phyloP scores from a whole-genome alignment of 257 asterid species.

The Cynanchum wilfordii region DNA sequence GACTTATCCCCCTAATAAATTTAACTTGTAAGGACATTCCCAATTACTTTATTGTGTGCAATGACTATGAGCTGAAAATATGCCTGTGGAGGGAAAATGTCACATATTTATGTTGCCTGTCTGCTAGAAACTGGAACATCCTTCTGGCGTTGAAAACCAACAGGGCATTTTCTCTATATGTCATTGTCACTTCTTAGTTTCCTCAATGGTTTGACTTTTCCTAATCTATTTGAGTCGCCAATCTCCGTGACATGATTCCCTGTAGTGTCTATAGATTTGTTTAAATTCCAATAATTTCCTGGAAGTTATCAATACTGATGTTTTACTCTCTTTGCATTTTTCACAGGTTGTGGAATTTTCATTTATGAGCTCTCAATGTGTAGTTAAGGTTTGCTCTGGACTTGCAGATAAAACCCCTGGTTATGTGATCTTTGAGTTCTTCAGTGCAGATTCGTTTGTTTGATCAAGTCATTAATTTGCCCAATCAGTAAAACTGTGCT shows the following conservation, averaged over 20 bases:
- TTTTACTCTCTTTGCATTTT: background rate
- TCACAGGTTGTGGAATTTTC: background rate
- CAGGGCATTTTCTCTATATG: background rate
- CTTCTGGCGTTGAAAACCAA: too few relatives aligned
- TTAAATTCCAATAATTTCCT: background rate
- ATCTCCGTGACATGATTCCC: background rate
- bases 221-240: background rate
- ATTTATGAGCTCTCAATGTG: constrained; percentile 1
- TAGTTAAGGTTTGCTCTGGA: background rate
- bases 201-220: background rate
- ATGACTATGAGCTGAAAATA: background rate
- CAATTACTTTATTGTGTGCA: background rate
- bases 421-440: constrained; percentile 3
- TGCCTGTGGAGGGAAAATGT: too few relatives aligned
- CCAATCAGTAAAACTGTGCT: constrained; percentile 54
- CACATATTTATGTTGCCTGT: too few relatives aligned
- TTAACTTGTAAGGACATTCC: background rate
- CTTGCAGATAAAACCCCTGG: background rate
- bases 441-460: constrained; percentile 24
- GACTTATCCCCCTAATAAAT: background rate
- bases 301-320: background rate
- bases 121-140: too few relatives aligned
- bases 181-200: background rate
- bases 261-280: background rate
- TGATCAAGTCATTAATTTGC: constrained; percentile 42